Evolutionary conservation across 2,329 filamentous ascomycete species (phyloP).

Genomic region (Cryphonectria japonica): DNA sequence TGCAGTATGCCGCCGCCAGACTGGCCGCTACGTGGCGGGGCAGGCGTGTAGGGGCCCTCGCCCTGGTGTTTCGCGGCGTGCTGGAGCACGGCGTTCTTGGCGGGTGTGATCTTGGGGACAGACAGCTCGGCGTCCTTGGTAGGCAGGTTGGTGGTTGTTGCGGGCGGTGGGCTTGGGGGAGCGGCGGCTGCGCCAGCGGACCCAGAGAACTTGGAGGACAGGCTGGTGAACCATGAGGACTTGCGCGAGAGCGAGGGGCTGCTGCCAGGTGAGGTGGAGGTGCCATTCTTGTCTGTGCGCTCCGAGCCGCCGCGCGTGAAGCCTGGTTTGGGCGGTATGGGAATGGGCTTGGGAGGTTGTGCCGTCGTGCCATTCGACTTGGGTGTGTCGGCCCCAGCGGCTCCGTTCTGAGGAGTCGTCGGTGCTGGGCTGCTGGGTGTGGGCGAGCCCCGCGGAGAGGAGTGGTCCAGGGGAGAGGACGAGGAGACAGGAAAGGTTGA

Average conservation of each 20-base stretch:
- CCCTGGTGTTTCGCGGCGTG: constrained; percentile 60
- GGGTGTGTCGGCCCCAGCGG: constrained; percentile 10
- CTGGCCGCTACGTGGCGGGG: constrained; percentile 64
- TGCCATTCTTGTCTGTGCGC: constrained; percentile 38
- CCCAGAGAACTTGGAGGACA: constrained; percentile 89
- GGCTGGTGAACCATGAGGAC: constrained; percentile 89
- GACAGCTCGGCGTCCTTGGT: constrained; percentile 48
- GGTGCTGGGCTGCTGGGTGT: constrained; percentile 23
- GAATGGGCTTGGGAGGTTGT: constrained; percentile 35
- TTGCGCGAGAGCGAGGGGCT: constrained; percentile 55
- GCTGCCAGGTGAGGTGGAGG: constrained; percentile 31
- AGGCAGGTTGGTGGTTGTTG: constrained; percentile 39
- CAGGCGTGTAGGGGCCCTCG: constrained; percentile 71
- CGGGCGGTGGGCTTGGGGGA: constrained; percentile 36
- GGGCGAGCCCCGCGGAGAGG: constrained; percentile 30
- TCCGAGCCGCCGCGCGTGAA: constrained; percentile 39
- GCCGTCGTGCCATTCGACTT: constrained; percentile 21
- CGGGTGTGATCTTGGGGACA: constrained; percentile 53
- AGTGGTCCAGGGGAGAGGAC: constrained; percentile 25
- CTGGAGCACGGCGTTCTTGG: constrained; percentile 63
- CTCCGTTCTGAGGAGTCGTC: constrained; percentile 26
- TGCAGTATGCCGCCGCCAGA: constrained; percentile 75
- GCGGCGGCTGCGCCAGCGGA: constrained; percentile 26
- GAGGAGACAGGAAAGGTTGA: constrained; percentile 31
- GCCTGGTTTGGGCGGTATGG: constrained; percentile 36